Evolutionary conservation across 768 basidiomycete species (phyloP), one percentile per base, ranked within the genome.

Genomic region (Pleurotus djamor): DNA sequence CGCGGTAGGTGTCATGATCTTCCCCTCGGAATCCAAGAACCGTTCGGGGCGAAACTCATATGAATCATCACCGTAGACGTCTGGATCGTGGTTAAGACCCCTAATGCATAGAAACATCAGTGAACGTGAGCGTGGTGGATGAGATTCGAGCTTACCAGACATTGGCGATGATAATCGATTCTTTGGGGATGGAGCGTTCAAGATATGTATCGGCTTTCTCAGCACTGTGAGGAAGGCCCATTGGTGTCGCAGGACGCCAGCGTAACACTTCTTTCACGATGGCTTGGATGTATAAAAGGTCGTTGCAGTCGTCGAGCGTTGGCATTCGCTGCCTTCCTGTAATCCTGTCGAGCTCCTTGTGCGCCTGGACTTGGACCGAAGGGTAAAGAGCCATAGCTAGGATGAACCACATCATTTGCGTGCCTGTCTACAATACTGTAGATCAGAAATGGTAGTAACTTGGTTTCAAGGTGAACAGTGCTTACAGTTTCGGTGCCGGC

Each of bases 401-500:
- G 17, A 68, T 44, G 52, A 71, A 69, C 8, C 60, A 60, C n/a
- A 58, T 38, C 13, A 66, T 51, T 10, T 57, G 52, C 21, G 52
- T 49, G 1, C 14, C 43, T 2, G 64, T 64, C 65, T 65, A 41
- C 5, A 32, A 14, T n/a, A n/a, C n/a, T n/a, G 33, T 7, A 32
- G 2, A 6, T 16, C 17, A 3, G 52, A 62, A 16, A n/a, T 17
- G 12, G 17, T 28, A 41, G 28, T 28, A n/a, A n/a, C 6, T 9
- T 7, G 17, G 14, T 41, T 44, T 13, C 32, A 9, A 13, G 34
- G 50, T 13, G 17, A 38, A 10, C 52, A n/a, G n/a, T 28, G 64
- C 65, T 36, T 13, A 72, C 71, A 14, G 71, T 71, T 48, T 79
- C 76, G 16, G 73, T 67, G 0, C 74, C 79, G 37, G 70, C 79